These are phyloP conservation scores for Mucor piriformis DNA, from an alignment of 371 early-diverging fungal genomes.

Conservation along the genomic window DNA sequence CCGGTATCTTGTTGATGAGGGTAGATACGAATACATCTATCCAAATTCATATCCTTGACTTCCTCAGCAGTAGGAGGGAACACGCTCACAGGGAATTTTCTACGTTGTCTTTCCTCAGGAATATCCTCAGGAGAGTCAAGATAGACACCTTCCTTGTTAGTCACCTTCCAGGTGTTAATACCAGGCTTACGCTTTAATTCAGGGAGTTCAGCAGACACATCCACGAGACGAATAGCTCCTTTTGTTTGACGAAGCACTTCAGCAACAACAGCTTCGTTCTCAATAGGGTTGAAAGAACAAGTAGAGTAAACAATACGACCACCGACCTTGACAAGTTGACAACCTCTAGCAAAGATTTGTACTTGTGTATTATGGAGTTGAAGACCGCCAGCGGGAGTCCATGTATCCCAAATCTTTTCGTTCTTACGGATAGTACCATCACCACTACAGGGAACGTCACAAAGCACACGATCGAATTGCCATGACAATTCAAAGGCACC, in stretches of 20 bases:
- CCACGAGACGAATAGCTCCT: constrained; percentile 76
- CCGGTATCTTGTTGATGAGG: constrained; percentile 98
- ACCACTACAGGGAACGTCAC: constrained; percentile 98
- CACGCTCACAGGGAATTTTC: constrained; percentile 57
- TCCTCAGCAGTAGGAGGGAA: constrained; percentile 76
- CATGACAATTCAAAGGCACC: constrained; percentile 28
- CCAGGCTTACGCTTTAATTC: constrained; percentile 82
- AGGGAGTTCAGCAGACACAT: constrained; percentile 78
- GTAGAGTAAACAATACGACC: constrained; percentile 99
- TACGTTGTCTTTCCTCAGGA: constrained; percentile 42
- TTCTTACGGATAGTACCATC: constrained; percentile 99
- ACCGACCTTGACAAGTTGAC: constrained; percentile 87
- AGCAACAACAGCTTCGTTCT: constrained; percentile 96
- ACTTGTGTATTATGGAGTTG: constrained; percentile 88
- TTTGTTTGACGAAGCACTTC: constrained; percentile 71
- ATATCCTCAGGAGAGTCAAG: constrained; percentile 65
- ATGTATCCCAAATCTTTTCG: constrained; percentile 85
- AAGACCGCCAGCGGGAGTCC: constrained; percentile 78
- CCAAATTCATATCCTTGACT: constrained; percentile 38
- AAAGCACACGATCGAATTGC: constrained; percentile 94
- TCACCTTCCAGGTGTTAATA: constrained; percentile 85
- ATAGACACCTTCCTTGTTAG: constrained; percentile 60
- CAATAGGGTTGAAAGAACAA: constrained; percentile 98
- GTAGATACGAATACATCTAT: constrained; percentile 82
- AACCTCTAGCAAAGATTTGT: constrained; percentile 87